Evolutionary conservation across 2,329 filamentous ascomycete species (phyloP), one percentile per base, ranked within the genome.

Genomic region (Cryphonectria naterciae): DNA sequence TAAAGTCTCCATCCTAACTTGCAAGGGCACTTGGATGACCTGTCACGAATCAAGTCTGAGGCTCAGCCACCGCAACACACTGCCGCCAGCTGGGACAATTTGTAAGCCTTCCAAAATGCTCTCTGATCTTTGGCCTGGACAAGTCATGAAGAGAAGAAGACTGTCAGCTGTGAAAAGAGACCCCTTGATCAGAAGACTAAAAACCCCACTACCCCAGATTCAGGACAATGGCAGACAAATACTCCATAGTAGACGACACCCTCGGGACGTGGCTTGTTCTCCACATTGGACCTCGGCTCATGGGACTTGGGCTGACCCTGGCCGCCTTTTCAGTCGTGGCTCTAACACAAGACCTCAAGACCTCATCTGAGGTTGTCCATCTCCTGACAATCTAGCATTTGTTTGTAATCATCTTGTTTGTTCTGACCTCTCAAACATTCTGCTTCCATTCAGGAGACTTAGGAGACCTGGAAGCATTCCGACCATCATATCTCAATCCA

Each of bases 261-360:
- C 66, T 68, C 66, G 66, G 66, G 39, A 52, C 41, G 28, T 37
- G 22, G 58, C 65, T 56, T 35, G 43, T 56, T 64, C 67, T 41
- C 70, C 70, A 72, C 70, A 46, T 41, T 67, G 67, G 41, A 72
- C 70, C 70, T 72, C 70, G 70, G 70, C 67, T 72, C 22, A 41
- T 66, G 37, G 32, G 32, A 52, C 61, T 63, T 67, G 54, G 67
- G 67, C 63, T 37, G 64, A 62, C 65, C 67, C 46, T 28, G 64
- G 67, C 65, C 70, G 52, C 22, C 17, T 56, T 46, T 60, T 49
- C 46, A n/a, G 22, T 22, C 7, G 46, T 35, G 54, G 49, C 39
- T 62, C 46, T 11, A 32, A 28, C 15, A 35, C 54, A 28, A 37
- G 37, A 56, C 46, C 61, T 56, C 37, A 39, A 32, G 46, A 19